A percentile compares a stretch with the other conserved stretches of the same genome.
phyloP scores from a whole-genome alignment of 2,329 filamentous ascomycete species.

The Stemphylium beticola region DNA sequence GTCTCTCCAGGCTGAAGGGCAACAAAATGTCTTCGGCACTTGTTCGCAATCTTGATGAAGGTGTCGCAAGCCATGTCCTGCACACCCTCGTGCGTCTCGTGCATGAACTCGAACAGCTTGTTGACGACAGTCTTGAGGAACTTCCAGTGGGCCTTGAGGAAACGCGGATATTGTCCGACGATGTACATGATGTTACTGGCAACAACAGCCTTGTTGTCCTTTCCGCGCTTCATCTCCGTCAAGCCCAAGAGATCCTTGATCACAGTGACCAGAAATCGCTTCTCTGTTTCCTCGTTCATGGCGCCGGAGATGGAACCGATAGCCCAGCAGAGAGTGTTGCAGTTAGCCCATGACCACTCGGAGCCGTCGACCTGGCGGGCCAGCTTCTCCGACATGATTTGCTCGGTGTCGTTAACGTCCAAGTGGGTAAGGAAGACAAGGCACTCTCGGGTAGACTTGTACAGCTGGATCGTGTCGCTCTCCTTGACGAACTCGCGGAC shows the following conservation, averaged over 20 bases:
- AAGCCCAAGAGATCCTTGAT: conserved; percentile 97
- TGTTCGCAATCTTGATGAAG: conserved; percentile 99
- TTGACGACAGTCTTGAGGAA: conserved; percentile 99
- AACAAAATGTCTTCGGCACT: conserved; percentile 97
- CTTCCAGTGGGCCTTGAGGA: conserved; percentile 99
- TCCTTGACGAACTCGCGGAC: conserved; percentile 99
- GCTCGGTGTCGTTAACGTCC: conserved; percentile 95
- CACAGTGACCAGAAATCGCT: conserved; percentile 96
- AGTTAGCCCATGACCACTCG: conserved; percentile 99
- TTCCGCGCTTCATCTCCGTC: conserved; percentile 98
- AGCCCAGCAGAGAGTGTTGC: conserved; percentile 99
- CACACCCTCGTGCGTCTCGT: conserved; percentile 98
- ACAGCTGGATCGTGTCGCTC: conserved; percentile 97
- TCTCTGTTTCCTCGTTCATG: conserved; percentile 99
- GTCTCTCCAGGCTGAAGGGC: conserved; percentile 91
- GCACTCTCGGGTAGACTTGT: conserved; percentile 98
- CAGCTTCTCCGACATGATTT: conserved; percentile 99
- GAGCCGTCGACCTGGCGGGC: conserved; percentile 91
- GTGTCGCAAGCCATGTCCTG: conserved; percentile 99
- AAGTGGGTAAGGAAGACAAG: conserved; percentile 96
- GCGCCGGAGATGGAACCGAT: conserved; percentile 98
- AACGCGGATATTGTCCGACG: conserved; percentile 96
- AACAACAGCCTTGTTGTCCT: conserved; percentile 99
- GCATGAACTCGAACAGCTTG: conserved; percentile 99
- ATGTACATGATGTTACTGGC: conserved; percentile 99